Evolutionary conservation across 169 alveolate genomes (phyloP), one percentile per base, ranked within the genome.

Genomic region (Plasmodium gaboni): DNA sequence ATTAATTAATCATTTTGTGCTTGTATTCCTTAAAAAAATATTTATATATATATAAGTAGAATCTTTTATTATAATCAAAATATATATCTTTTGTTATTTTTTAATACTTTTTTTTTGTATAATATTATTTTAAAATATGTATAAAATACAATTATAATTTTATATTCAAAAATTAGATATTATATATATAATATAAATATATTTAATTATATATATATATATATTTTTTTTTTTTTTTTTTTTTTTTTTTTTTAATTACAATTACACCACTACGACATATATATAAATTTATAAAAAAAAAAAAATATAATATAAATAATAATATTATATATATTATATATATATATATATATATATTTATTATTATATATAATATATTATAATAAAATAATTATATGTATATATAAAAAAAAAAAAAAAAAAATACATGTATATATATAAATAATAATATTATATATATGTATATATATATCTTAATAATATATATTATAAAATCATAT

Each of bases 181-280:
- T 19, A 63, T 13, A 19, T 51, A 13, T 50, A 13, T 51, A 2
- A 7, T 51, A 51, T 0, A 15, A 3, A 12, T 59, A 15, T 12
- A 17, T 59, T n/a, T 3, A 9, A 59, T 2, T 59, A 17, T 59
- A 59, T 59, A 55, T 59, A 59, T 7, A 65, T 28, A 32, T 28
- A 9, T 65, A n/a, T 61, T 61, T 0, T 32, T 32, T 32, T 32
- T 32, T 32, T 32, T 32, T 32, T 32, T 32, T 32, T 32, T 32
- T 32, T 32, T 32, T 61, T 61, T 61, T 7, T 26, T 19, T 61
- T 61, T 61, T 65, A 6, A 65, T 51, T 51, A 38, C 73, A 65
- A 65, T 65, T 65, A 65, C 73, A 65, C 73, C 73, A 65, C 73
- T 65, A 42, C 73, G 53, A n/a, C 48, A 65, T 65, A 65, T 28